A percentile compares a stretch with the other conserved stretches of the same genome.
These are phyloP conservation scores for Quercus aquifolioides DNA, from an alignment of 306 rosid species.

Conservation along the genomic window DNA sequence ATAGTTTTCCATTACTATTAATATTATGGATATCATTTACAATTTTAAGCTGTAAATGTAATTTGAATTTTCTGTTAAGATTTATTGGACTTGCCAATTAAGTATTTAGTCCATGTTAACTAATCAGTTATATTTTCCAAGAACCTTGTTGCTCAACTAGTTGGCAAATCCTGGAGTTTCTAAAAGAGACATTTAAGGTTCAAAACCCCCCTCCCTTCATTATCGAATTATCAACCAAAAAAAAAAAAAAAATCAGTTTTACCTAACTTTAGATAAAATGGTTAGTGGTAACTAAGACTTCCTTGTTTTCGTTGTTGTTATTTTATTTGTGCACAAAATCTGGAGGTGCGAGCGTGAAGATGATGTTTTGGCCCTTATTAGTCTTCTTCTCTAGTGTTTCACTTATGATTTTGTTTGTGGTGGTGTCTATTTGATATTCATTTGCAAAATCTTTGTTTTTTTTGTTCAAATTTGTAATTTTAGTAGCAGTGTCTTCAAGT, in stretches of 20 bases:
- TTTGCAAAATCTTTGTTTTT: neutral
- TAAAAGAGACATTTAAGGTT: no score
- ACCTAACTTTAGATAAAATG: no score
- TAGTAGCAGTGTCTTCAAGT: neutral
- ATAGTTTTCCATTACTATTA: slow-evolving; percentile 14
- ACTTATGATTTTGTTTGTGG: neutral
- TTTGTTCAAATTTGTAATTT: neutral
- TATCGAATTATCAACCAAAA: no score
- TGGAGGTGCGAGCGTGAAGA: neutral
- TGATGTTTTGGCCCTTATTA: no score
- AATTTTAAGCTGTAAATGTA: neutral
- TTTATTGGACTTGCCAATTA: neutral
- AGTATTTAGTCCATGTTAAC: neutral
- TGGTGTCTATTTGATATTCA: neutral
- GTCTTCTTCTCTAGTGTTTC: neutral
- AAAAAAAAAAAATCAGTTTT: no score
- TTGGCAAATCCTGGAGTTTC: no score
- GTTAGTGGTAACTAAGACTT: no score
- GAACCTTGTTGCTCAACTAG: no score
- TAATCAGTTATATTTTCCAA: neutral
- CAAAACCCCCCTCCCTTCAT: no score
- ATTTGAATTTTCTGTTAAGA: neutral
- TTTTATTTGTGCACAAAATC: neutral
- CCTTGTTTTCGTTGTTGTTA: no score
- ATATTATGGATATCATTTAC: neutral